A percentile compares a stretch with the other conserved stretches of the same genome.
Evolutionary conservation across 2,329 filamentous ascomycete genomes (phyloP).

Genomic region (Xylaria sp.): DNA sequence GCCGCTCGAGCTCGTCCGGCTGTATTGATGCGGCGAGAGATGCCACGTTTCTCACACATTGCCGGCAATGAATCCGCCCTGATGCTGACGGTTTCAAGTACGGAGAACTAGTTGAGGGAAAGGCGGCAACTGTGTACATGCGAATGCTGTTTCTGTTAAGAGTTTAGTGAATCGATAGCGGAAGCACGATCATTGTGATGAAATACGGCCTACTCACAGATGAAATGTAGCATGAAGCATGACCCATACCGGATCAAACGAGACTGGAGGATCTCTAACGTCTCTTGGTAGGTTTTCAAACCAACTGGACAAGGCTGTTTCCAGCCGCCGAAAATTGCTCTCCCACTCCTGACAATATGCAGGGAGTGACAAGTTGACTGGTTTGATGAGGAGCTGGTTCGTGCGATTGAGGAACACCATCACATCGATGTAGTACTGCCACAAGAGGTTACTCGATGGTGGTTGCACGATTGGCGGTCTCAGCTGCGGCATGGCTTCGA

Average conservation of each 20-base stretch:
- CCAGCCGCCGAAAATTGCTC: constrained; percentile 11
- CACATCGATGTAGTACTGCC: constrained; percentile 16
- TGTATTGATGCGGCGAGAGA: constrained; percentile 3
- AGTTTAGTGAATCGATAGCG: background rate
- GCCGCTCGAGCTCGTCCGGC: constrained; percentile 7
- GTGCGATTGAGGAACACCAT: constrained; percentile 20
- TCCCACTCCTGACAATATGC: constrained; percentile 14
- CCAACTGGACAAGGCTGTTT: constrained; percentile 15
- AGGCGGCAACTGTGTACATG: constrained; percentile 11
- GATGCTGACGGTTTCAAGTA: constrained; percentile 12
- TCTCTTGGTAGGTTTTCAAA: constrained; percentile 13
- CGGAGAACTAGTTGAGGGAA: constrained; percentile 12
- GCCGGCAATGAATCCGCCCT: background rate
- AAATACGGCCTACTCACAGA: background rate
- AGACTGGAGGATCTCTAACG: constrained; percentile 8
- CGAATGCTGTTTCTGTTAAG: constrained; percentile 4
- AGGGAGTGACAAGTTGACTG: constrained; percentile 17
- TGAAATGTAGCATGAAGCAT: constrained; percentile 15
- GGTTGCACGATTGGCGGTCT: background rate
- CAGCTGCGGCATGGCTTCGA: constrained; percentile 13
- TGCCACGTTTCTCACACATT: constrained; percentile 3
- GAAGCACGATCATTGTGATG: background rate
- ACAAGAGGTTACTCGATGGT: constrained; percentile 10
- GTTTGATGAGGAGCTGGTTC: constrained; percentile 19
- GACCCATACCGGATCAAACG: constrained; percentile 16